A percentile compares a stretch with the other conserved stretches of the same genome.
phyloP scores from a whole-genome alignment of 73 alveolate species.

The Paramecium sexaurelia region DNA sequence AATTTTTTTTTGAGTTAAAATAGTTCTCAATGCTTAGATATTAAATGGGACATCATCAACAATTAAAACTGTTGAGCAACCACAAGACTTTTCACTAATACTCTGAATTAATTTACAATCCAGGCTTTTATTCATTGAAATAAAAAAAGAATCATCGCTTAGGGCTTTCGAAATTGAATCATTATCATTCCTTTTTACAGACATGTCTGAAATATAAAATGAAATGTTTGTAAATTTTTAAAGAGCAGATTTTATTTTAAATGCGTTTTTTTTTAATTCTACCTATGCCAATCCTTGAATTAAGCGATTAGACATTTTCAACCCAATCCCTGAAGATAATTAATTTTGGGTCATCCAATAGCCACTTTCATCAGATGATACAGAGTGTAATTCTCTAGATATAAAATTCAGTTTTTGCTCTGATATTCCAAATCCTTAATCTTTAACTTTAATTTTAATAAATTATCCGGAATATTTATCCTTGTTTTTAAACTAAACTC shows the following conservation, averaged over 20 bases:
- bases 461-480: background rate
- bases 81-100: background rate
- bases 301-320: background rate
- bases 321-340: background rate
- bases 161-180: background rate
- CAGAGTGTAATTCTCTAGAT: background rate
- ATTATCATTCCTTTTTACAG: background rate
- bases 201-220: background rate
- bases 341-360: background rate
- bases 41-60: conserved; percentile 59
- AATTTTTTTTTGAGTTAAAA: background rate
- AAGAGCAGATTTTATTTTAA: background rate
- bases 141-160: background rate
- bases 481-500: background rate
- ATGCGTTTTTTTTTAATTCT: background rate
- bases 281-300: background rate
- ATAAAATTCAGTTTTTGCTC: background rate
- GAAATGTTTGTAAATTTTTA: background rate
- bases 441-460: conserved; percentile 18
- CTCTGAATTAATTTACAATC: background rate
- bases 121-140: background rate
- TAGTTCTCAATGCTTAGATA: background rate
- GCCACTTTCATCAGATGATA: background rate
- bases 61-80: background rate
- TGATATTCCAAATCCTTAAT: conserved; percentile 28